phyloP scores from a whole-genome alignment of 1,139 yeast genomes.

The Geotrichum europaeum region DNA sequence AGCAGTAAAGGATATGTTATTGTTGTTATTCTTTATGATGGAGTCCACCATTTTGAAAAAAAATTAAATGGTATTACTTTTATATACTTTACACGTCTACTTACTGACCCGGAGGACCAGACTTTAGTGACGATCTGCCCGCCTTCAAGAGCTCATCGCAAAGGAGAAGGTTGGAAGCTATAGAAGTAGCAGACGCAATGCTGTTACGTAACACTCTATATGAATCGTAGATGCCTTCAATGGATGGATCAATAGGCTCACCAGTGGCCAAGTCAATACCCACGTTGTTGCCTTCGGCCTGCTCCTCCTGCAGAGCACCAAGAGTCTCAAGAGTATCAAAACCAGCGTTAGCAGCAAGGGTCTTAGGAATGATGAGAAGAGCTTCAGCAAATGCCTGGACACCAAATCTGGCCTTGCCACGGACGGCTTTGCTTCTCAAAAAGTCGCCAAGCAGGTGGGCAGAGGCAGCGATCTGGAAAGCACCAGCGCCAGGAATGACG shows the following conservation, averaged over 20 bases:
- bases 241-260: constrained; percentile 91
- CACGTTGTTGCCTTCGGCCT: constrained; percentile 71
- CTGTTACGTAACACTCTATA: constrained; percentile 92
- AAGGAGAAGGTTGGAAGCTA: constrained; percentile 81
- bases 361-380: constrained; percentile 83
- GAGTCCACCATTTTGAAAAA: neutral
- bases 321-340: constrained; percentile 87
- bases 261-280: constrained; percentile 91
- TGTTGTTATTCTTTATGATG: neutral
- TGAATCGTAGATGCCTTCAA: constrained; percentile 96
- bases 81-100: neutral
- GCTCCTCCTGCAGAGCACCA: constrained; percentile 85
- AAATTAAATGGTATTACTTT: neutral
- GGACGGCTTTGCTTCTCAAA: constrained; percentile 50
- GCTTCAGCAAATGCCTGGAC: constrained; percentile 92
- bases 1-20: neutral
- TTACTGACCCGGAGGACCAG: constrained; percentile 28
- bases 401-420: constrained; percentile 87
- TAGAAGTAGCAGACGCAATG: constrained; percentile 86
- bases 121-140: constrained; percentile 85
- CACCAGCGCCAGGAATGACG: constrained; percentile 96
- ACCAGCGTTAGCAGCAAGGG: constrained; percentile 88
- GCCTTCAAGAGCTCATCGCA: constrained; percentile 97
- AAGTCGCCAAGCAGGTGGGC: constrained; percentile 46
- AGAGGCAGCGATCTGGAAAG: constrained; percentile 81